Percentiles rank a stretch among this genome's conserved stretches.
phyloP scores from a whole-genome alignment of 2,329 filamentous ascomycete species.

The Pseudogymnoascus sp. region DNA sequence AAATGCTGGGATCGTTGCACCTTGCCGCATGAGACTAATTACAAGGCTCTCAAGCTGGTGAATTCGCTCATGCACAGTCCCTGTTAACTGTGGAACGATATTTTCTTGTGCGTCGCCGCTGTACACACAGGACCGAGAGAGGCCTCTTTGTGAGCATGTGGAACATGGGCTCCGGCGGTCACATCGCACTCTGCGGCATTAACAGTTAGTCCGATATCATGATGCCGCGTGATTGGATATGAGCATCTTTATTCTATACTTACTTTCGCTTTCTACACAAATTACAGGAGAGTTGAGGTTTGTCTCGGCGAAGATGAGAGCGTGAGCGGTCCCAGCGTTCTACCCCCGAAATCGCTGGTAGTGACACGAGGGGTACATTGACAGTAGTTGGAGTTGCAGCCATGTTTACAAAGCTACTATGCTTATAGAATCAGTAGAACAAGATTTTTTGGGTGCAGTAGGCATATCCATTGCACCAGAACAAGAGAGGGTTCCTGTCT shows the following conservation, averaged over 20 bases:
- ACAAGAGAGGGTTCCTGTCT: no score
- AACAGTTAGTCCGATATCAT: background rate
- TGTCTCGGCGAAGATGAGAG: conserved; percentile 25
- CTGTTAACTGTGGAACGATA: conserved; percentile 24
- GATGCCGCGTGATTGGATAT: conserved; percentile 15
- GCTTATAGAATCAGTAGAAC: background rate
- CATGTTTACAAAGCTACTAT: background rate
- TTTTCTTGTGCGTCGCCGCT: conserved; percentile 20
- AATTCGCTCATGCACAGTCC: conserved; percentile 23
- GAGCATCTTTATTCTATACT: conserved; percentile 18
- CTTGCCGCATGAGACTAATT: conserved; percentile 17
- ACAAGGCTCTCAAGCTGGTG: conserved; percentile 24
- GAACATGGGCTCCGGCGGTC: conserved; percentile 27
- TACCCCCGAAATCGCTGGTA: background rate
- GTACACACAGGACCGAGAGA: conserved; percentile 23
- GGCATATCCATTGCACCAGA: background rate
- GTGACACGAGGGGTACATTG: background rate
- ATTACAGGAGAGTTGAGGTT: conserved; percentile 26
- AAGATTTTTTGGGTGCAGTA: background rate
- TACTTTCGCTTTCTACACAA: conserved; percentile 26
- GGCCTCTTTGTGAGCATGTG: conserved; percentile 23
- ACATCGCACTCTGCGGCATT: conserved; percentile 21
- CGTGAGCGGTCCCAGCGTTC: conserved; percentile 16
- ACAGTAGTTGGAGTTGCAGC: background rate
- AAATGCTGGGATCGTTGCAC: background rate